These are phyloP conservation scores for Cinnamomum chago DNA, from an alignment of 164 flowering plant genomes.

Conservation along the genomic window DNA sequence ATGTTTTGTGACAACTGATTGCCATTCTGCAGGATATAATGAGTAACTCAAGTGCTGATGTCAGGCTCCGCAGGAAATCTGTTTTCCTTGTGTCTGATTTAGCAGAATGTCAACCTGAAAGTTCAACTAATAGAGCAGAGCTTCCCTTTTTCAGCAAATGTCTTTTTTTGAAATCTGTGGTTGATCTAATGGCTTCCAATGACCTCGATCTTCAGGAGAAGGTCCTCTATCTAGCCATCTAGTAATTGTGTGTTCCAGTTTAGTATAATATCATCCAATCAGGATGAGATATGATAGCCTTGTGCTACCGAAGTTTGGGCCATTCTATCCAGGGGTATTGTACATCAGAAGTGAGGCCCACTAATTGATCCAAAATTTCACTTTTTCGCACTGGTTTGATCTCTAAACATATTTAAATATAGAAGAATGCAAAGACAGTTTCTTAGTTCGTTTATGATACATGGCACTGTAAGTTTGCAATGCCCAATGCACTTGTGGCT, in stretches of 20 bases:
- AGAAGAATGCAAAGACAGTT: no score
- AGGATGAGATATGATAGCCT: background rate
- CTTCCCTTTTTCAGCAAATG: conserved; percentile 47
- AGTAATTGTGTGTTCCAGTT: background rate
- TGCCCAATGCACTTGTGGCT: background rate
- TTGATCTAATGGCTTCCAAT: conserved; percentile 46
- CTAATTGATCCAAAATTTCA: background rate
- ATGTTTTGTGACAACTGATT: background rate
- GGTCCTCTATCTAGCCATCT: conserved; percentile 30
- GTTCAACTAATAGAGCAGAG: conserved; percentile 22
- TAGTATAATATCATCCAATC: background rate
- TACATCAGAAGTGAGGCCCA: background rate
- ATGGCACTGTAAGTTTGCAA: background rate
- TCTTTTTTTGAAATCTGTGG: conserved; percentile 70
- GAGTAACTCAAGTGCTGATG: conserved; percentile 66
- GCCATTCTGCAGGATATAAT: conserved; percentile 51
- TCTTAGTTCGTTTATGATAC: background rate
- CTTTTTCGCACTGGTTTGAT: no score
- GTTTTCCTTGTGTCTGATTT: conserved; percentile 71
- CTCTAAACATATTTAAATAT: background rate
- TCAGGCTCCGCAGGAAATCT: conserved; percentile 66
- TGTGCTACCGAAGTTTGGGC: background rate
- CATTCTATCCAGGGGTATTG: background rate
- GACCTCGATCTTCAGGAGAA: conserved; percentile 96
- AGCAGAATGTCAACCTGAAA: conserved; percentile 49